These are phyloP conservation scores for Sporobolomyces roseus DNA, from an alignment of 768 basidiomycete species.

Conservation along the genomic window DNA sequence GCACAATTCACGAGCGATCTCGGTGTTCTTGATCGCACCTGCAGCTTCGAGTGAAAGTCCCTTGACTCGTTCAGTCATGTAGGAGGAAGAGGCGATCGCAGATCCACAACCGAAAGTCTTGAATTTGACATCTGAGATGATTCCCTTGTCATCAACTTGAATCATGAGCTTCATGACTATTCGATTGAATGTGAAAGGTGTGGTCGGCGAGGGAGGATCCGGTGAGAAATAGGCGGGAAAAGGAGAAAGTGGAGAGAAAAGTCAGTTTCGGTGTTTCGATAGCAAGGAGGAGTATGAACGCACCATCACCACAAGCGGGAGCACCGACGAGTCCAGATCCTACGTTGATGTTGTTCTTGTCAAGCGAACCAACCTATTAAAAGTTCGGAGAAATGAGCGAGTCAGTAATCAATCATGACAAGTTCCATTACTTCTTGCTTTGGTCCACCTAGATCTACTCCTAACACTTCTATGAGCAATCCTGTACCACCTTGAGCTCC, in stretches of 20 bases:
- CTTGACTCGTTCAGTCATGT: constrained; percentile 97
- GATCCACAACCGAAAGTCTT: constrained; percentile 99
- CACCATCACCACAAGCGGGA: constrained; percentile 46
- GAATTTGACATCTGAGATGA: constrained; percentile 98
- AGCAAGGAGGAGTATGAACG: constrained; percentile 5
- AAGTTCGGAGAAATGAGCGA: constrained; percentile 52
- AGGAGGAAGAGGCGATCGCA: constrained; percentile 94
- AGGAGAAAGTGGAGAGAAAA: neutral
- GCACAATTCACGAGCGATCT: constrained; percentile 81
- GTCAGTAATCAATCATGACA: constrained; percentile 50
- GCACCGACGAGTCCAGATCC: constrained; percentile 92
- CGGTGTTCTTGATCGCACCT: constrained; percentile 95
- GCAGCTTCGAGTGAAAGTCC: constrained; percentile 91
- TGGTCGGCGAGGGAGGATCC: neutral
- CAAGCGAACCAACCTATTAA: constrained; percentile 84
- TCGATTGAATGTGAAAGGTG: constrained; percentile 8
- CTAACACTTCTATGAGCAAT: neutral
- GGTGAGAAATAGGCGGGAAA: neutral
- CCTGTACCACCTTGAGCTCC: neutral
- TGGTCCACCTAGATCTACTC: neutral
- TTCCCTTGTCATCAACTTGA: constrained; percentile 85
- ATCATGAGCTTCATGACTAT: constrained; percentile 97
- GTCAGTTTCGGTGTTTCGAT: neutral
- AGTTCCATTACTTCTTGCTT: neutral
- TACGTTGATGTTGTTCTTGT: constrained; percentile 84